Percentiles rank a stretch among this genome's conserved stretches.
These are phyloP conservation scores for Paramecium bursaria DNA, from an alignment of 73 alveolate genomes.

Conservation along the genomic window DNA sequence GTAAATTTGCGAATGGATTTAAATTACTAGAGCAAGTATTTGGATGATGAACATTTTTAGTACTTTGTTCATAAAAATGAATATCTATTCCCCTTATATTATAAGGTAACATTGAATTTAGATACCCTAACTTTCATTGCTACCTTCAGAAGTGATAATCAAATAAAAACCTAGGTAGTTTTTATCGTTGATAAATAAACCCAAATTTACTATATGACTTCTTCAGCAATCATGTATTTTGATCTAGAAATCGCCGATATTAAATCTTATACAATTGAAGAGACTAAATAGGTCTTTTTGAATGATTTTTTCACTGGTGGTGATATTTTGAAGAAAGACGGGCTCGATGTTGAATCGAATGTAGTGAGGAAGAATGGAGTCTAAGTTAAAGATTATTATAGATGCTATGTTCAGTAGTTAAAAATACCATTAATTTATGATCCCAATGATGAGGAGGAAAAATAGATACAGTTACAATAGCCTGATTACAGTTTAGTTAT, in stretches of 20 bases:
- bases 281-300: not conserved
- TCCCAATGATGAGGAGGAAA: not conserved
- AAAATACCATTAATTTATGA: conserved; percentile 3
- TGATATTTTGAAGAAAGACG: conserved; percentile 3
- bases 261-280: not conserved
- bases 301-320: not conserved
- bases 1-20: conserved; percentile 1
- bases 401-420: conserved; percentile 23
- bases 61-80: conserved; percentile 60
- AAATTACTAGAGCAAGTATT: conserved; percentile 36
- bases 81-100: conserved; percentile 44
- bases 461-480: not conserved
- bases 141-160: conserved; percentile 36
- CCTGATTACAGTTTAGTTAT: conserved; percentile 26
- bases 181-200: conserved; percentile 13
- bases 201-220: conserved; percentile 18
- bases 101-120: conserved; percentile 23
- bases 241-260: conserved; percentile 42
- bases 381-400: not conserved
- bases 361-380: not conserved
- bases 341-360: not conserved
- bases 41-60: conserved; percentile 45
- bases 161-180: conserved; percentile 29
- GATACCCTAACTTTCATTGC: conserved; percentile 25
- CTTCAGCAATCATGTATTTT: conserved; percentile 53